Evolutionary conservation across 345 rosid genomes (phyloP), one percentile per base, ranked within the genome.

Genomic region (Geranium brycei): DNA sequence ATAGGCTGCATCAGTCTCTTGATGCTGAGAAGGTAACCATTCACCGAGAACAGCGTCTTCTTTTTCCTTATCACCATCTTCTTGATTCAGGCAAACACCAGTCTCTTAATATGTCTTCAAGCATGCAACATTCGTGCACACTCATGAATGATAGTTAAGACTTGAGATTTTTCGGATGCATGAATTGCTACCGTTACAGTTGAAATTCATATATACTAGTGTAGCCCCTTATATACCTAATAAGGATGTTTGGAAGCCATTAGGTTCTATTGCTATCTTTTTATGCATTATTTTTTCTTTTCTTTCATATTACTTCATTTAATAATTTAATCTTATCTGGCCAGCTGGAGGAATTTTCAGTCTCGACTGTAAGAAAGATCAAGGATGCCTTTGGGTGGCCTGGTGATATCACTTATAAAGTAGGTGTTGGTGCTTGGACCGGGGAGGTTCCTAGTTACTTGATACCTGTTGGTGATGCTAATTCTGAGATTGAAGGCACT

Each of bases 381-480:
- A 86, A 80, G 84, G 87, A 81, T 66, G 80, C 85, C 2, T 76
- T 72, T 70, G 69, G 71, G 61, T 88, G 91, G 96, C 74, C 67
- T 32, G 88, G 78, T 60, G 84, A 86, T 72, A 71, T 82, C 60
- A 61, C 60, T 59, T 41, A 60, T 17, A 91, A 79, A 57, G 60
- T 60, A 31, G 70, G 73, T 66, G 55, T 75, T 69, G 88, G 86
- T 62, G 77, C 87, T 53, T 86, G 82, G 84, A 84, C 81, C 59
- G 91, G 96, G 19, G 80, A 86, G 67, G 62, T 84, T 61, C 90
- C 96, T 64, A 73, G 69, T 47, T 86, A 79, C 78, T 73, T 88
- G 76, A 81, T 78, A 71, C 69, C 66, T 57, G 68, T 62, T 17
- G 30, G 62, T 59, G 69, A 64, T 75, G 74, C 68, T 65, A 74